These are phyloP conservation scores for Alternaria sp. DNA, from an alignment of 2,329 filamentous ascomycete species.

Conservation along the genomic window DNA sequence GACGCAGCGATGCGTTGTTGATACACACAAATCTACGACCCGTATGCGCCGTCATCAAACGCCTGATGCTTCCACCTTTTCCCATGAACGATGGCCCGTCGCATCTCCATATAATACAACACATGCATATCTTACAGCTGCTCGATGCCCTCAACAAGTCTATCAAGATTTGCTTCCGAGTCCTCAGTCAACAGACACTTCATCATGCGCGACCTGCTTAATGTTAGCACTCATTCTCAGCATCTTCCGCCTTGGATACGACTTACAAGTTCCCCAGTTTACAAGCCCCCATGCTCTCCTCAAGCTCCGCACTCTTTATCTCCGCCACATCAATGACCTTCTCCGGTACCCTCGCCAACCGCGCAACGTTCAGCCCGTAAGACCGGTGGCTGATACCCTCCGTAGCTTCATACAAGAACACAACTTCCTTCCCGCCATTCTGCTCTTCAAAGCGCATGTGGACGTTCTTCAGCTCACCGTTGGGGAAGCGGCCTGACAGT, in stretches of 20 bases:
- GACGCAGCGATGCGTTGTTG: neutral
- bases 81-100: neutral
- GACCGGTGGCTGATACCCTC: slow-evolving; percentile 92
- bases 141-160: slow-evolving; percentile 20
- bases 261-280: slow-evolving; percentile 45
- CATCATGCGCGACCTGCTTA: slow-evolving; percentile 29
- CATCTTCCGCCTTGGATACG: slow-evolving; percentile 6
- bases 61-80: neutral
- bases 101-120: neutral
- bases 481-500: slow-evolving; percentile 71
- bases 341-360: slow-evolving; percentile 79
- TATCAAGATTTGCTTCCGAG: slow-evolving; percentile 22
- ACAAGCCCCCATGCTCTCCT: slow-evolving; percentile 61
- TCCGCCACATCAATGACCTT: slow-evolving; percentile 79
- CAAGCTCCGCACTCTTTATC: slow-evolving; percentile 80
- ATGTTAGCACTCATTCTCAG: slow-evolving; percentile 18
- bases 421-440: slow-evolving; percentile 73
- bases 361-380: slow-evolving; percentile 92
- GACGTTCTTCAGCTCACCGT: slow-evolving; percentile 77
- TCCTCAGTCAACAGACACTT: slow-evolving; percentile 31
- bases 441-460: slow-evolving; percentile 81
- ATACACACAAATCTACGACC: neutral
- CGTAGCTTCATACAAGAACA: slow-evolving; percentile 90
- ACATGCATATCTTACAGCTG: slow-evolving; percentile 8
- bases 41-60: neutral